Evolutionary conservation across 148 eudicot species (phyloP), one percentile per base, ranked within the genome.

Genomic region (Vaccinium macrocarpon): DNA sequence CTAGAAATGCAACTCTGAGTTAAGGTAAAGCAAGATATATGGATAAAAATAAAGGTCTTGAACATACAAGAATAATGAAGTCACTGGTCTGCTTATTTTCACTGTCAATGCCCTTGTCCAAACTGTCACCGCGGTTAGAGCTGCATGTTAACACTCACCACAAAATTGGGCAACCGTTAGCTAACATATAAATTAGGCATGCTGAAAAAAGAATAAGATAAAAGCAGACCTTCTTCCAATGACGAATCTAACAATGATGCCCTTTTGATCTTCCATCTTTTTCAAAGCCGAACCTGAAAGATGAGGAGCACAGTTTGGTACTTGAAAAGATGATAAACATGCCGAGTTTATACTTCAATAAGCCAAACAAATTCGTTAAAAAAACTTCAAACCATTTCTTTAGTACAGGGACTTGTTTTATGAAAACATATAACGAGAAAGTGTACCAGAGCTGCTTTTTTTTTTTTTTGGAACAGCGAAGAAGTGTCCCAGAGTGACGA

Each of bases 1-100:
- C 72, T 7, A 66, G 51, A 71, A 16, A 77, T 56, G 14, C 61
- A n/a, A 46, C 29, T 32, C 73, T 3, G 18, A 71, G 15, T 72
- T 9, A 23, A 73, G 61, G 57, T 46, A 9, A 84, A 83, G 79
- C 12, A 53, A 0, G n/a, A 16, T 18, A 72, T 52, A 73, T 13
- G 16, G 49, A 73, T 70, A 46, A 50, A 56, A 49, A 19, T 2
- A 35, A 49, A 71, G 70, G 23, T 23, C 6, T 61, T 79, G 9
- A 64, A 87, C 97, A 80, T 93, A 95, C 98, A 82, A 95, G 98
- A 82, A 95, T 88, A 62, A 91, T 87, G 84, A 95, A 89, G 87
- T 95, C 98, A 81, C 89, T 91, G 73, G 87, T 87, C 84, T 88
- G 90, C 62, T 84, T 89, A 84, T 93, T 90, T 90, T 95, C 98